Evolutionary conservation across 1,284 basidiomycete genomes (phyloP).

Genomic region (Apiotrichum domesticum): DNA sequence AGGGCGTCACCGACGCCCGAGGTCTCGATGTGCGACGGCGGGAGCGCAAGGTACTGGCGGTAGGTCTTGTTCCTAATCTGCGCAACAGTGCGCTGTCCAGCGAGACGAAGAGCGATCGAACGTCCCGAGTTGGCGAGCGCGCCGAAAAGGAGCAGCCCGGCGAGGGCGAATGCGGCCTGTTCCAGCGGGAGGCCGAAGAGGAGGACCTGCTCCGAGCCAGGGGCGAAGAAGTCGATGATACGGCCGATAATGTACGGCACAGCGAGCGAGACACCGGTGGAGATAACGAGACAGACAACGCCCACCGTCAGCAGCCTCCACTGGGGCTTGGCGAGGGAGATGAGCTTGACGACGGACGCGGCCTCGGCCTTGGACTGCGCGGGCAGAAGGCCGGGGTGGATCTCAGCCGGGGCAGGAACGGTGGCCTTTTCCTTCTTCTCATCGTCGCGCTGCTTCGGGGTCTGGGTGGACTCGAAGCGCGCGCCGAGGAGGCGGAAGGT

Average conservation of each 20-base stretch:
- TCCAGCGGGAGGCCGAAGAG: conserved; percentile 43
- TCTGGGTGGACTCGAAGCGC: conserved; percentile 19
- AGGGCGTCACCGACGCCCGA: conserved; percentile 44
- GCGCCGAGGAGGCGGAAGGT: neutral
- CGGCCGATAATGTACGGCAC: conserved; percentile 43
- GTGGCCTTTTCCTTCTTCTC: conserved; percentile 4
- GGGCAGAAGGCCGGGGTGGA: conserved; percentile 6
- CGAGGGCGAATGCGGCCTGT: conserved; percentile 32
- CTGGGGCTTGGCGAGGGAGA: conserved; percentile 42
- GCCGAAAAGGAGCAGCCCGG: conserved; percentile 33
- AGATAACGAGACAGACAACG: conserved; percentile 32
- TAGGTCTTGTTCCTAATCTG: conserved; percentile 44
- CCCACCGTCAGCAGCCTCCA: conserved; percentile 37
- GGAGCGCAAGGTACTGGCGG: conserved; percentile 40
- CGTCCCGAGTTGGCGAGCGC: conserved; percentile 40
- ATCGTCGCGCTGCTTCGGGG: conserved; percentile 2
- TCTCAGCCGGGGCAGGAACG: neutral
- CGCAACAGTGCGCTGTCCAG: conserved; percentile 43
- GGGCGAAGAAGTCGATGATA: conserved; percentile 45
- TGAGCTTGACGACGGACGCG: conserved; percentile 35
- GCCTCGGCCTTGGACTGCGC: conserved; percentile 28
- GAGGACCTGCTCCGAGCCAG: conserved; percentile 35
- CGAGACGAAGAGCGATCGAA: conserved; percentile 38
- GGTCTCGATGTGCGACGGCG: conserved; percentile 43
- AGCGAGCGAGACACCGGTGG: conserved; percentile 38